Conservation (phyloP, 805 yeast species). For the Lipomyces anomalus region DNA sequence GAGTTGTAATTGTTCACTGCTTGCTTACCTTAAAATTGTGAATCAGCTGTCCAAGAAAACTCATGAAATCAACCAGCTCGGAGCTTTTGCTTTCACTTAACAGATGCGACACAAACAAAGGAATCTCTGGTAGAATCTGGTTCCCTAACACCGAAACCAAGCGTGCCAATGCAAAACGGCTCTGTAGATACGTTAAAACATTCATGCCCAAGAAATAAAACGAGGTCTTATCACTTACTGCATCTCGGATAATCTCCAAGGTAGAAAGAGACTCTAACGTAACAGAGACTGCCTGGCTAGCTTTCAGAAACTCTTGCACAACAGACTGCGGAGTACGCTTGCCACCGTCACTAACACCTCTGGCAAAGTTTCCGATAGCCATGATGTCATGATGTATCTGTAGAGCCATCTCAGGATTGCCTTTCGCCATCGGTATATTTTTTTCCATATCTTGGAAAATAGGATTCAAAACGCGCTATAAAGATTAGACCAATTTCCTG, state of each 20-base stretch:
- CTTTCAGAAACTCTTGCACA: slow-evolving; percentile 52
- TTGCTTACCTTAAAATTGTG: slow-evolving; percentile 54
- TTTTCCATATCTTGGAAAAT: slow-evolving; percentile 64
- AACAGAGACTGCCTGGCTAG: slow-evolving; percentile 76
- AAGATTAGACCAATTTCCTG: slow-evolving; percentile 39
- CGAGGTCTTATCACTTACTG: slow-evolving; percentile 38
- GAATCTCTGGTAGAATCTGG: slow-evolving; percentile 48
- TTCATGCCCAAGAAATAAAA: too few species aligned
- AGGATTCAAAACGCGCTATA: slow-evolving; percentile 69
- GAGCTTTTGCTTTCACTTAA: slow-evolving; percentile 54
- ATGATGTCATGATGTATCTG: slow-evolving; percentile 82
- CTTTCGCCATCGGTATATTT: slow-evolving; percentile 44
- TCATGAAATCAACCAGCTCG: slow-evolving; percentile 65
- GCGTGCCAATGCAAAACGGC: slow-evolving; percentile 77
- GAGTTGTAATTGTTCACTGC: background rate
- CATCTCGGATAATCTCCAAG: slow-evolving; percentile 68
- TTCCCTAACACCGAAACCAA: slow-evolving; percentile 67
- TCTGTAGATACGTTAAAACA: background rate
- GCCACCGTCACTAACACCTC: slow-evolving; percentile 63
- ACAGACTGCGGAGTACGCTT: slow-evolving; percentile 28
- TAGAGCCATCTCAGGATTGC: slow-evolving; percentile 46
- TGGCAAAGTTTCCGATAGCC: slow-evolving; percentile 84
- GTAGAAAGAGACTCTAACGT: slow-evolving; percentile 71
- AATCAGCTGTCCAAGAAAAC: slow-evolving; percentile 81
- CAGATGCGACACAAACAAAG: slow-evolving; percentile 64